Percentiles rank a stretch among this genome's conserved stretches.
Conservation (phyloP, 345 rosid genomes). For the Lenwebbia sp. region DNA sequence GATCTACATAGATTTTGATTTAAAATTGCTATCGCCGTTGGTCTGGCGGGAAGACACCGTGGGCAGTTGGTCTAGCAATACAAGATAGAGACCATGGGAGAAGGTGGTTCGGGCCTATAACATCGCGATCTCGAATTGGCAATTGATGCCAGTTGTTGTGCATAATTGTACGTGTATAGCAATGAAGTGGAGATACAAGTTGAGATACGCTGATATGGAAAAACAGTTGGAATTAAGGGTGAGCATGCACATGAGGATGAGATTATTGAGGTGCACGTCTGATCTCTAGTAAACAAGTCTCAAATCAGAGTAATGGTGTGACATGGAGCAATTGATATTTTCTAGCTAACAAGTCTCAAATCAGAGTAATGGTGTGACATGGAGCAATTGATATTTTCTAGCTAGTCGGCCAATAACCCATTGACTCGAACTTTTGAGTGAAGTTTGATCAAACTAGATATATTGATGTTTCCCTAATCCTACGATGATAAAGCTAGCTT, state of each 20-base stretch:
- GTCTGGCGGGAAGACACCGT: not conserved
- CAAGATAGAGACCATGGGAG: not conserved
- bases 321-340: not conserved
- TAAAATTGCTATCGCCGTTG: not conserved
- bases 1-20: not conserved
- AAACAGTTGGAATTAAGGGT: no score
- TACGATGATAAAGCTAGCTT: accelerated
- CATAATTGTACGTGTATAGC: not conserved
- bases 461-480: not conserved
- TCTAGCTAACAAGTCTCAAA: not conserved
- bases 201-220: not conserved
- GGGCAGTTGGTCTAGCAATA: not conserved
- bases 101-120: not conserved
- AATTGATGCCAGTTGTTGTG: not conserved
- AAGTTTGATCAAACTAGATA: not conserved
- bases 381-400: not conserved
- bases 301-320: no score
- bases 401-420: not conserved
- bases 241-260: not conserved
- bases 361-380: no score
- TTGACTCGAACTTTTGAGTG: not conserved
- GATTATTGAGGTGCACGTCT: not conserved
- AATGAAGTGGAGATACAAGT: no score
- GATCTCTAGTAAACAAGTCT: not conserved
- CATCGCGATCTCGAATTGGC: not conserved